A percentile compares a stretch with the other conserved stretches of the same genome.
Conservation (phyloP, 2,329 filamentous ascomycete species). For the Aspergillus quadrilineatus region DNA sequence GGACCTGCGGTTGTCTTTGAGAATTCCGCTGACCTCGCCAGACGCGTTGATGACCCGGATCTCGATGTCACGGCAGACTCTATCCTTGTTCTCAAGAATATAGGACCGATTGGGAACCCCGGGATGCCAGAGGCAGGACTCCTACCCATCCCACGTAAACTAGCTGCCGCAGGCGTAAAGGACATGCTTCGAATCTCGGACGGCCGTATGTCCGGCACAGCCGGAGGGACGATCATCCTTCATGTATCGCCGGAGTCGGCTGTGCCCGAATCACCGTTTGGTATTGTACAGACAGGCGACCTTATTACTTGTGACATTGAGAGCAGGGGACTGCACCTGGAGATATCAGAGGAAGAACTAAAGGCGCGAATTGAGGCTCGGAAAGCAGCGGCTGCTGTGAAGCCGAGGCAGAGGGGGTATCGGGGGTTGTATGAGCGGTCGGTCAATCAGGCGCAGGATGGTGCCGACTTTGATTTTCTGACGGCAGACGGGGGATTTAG, state of each 20-base stretch:
- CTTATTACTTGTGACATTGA: constrained; percentile 49
- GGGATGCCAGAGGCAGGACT: constrained; percentile 56
- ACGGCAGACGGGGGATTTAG: constrained; percentile 25
- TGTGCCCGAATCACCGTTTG: constrained; percentile 49
- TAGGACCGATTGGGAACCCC: constrained; percentile 53
- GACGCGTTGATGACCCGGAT: constrained; percentile 47
- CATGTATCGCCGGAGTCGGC: constrained; percentile 56
- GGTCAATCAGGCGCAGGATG: constrained; percentile 45
- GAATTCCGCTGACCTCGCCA: constrained; percentile 48
- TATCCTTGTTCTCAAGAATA: constrained; percentile 50
- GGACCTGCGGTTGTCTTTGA: constrained; percentile 52
- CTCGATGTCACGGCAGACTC: constrained; percentile 47
- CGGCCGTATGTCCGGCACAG: constrained; percentile 57
- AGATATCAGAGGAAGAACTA: constrained; percentile 45
- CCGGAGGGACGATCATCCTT: constrained; percentile 55
- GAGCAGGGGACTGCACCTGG: constrained; percentile 42
- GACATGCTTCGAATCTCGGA: constrained; percentile 57
- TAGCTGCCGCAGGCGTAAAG: constrained; percentile 47
- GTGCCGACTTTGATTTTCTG: constrained; percentile 43
- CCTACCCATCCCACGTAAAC: constrained; percentile 52
- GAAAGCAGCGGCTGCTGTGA: neutral
- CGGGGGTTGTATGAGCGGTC: constrained; percentile 42
- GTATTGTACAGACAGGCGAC: constrained; percentile 51
- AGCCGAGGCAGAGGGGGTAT: constrained; percentile 37
- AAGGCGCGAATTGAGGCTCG: constrained; percentile 33